Conservation (phyloP, 129 eudicot genomes). For the Silybum marianum region DNA sequence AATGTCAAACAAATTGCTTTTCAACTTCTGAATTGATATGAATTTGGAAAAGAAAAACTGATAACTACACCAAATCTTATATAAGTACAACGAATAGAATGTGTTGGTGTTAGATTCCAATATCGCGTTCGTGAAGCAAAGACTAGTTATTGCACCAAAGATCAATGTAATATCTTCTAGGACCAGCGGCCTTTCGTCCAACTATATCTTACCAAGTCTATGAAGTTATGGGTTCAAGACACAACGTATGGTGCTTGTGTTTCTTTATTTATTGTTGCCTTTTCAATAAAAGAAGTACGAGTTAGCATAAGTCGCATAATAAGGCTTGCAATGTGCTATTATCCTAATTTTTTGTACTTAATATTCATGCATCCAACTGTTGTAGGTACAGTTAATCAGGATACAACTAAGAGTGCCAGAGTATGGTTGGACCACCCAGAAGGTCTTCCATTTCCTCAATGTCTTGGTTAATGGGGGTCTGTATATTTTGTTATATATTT, state of each 20-base stretch:
- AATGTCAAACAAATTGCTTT: not conserved
- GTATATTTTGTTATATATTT: slow-evolving; percentile 28
- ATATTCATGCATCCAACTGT: slow-evolving; percentile 19
- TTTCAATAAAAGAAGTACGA: not conserved
- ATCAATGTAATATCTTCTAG: not conserved
- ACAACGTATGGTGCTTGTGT: not conserved
- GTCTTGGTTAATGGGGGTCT: slow-evolving; percentile 91
- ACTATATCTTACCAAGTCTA: not conserved
- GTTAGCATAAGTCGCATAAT: not conserved
- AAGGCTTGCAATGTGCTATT: not conserved
- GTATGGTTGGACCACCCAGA: slow-evolving; percentile 98
- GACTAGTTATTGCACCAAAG: not conserved
- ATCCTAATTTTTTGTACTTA: not conserved
- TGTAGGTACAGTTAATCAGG: slow-evolving; percentile 80
- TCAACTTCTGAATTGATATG: not conserved
- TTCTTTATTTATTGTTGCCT: not conserved
- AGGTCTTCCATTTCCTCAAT: slow-evolving; percentile 93
- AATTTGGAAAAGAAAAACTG: not conserved
- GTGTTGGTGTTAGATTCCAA: not conserved
- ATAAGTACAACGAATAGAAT: not conserved
- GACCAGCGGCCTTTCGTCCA: not conserved
- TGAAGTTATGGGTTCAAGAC: slow-evolving; percentile 5
- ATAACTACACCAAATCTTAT: not conserved
- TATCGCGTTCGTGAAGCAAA: not conserved
- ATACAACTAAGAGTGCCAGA: slow-evolving; percentile 90